Base-by-base conservation (phyloP, 768 basidiomycete genomes). In the Leccinum arenicola region DNA sequence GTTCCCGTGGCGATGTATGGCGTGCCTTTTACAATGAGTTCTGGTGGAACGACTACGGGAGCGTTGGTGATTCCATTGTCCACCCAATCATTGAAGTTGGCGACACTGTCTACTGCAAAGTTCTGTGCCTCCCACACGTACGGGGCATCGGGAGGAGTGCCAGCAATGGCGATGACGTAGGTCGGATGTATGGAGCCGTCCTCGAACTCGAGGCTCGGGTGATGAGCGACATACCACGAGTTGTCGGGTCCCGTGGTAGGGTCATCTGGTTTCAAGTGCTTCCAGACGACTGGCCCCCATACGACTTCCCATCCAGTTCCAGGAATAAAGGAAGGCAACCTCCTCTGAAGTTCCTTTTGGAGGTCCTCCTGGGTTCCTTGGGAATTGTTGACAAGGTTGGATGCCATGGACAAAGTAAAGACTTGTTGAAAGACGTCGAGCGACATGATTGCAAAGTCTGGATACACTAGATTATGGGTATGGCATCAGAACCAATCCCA, bases 271-370 rank as follows among this genome's bases (percentile, higher is more conserved):
- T 31, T 4, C 7, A 10, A 10, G 50, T 50, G 50, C 50, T 64
- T 64, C 49, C 49, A 63, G 1, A 60, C 21, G 29, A 55, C 55
- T 17, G 61, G 63, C 14, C 63, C 62, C 63, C 63, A 63, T 6
- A 49, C 58, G 6, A 64, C 45, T 14, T 29, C 17, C 63, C 62
- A 63, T 23, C 40, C 35, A 14, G 14, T 10, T 7, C 10, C 40
- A 43, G 50, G 50, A 31, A 50, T 11, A 25, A 12, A 10, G 15
- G 11, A 25, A 29, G 50, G 23, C 27, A 50, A n/a, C 27, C 0
- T 3, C 9, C 0, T 9, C 27, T 50, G 25, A 29, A 50, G 50
- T 8, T 17, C 27, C 27, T 9, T 31, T 9, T 50, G 50, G 15
- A 29, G 23, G 11, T 14, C 23, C 11, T 48, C 40, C n/a, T 43